Percentiles rank a stretch among this genome's conserved stretches.
phyloP scores from a whole-genome alignment of 495 filamentous ascomycete species.

The Penicilliopsis zonata region DNA sequence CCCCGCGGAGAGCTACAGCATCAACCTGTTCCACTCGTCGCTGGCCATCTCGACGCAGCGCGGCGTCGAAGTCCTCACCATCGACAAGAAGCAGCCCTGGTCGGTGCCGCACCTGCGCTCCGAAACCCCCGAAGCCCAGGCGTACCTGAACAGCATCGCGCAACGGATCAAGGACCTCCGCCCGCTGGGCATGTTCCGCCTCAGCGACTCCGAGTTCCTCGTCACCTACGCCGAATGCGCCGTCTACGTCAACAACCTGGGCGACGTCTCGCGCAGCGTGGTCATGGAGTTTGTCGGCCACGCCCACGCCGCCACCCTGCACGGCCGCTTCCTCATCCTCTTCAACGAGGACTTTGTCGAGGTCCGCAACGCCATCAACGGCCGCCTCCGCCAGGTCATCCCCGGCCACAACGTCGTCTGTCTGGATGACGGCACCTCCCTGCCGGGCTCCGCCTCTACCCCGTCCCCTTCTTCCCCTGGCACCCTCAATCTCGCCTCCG shows the following conservation, averaged over 20 bases:
- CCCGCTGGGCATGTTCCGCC: constrained; percentile 91
- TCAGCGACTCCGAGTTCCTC: constrained; percentile 85
- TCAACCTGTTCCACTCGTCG: constrained; percentile 90
- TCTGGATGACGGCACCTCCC: constrained; percentile 69
- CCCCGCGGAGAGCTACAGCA: constrained; percentile 85
- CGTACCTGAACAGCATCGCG: constrained; percentile 69
- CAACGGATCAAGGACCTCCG: constrained; percentile 64
- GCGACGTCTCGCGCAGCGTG: constrained; percentile 80
- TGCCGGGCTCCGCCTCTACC: constrained; percentile 22
- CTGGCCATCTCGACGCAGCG: constrained; percentile 83
- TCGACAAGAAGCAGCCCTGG: constrained; percentile 91
- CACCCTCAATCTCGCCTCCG: constrained; percentile 15
- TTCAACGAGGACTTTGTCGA: constrained; percentile 91
- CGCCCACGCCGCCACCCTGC: constrained; percentile 74
- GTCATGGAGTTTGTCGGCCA: constrained; percentile 97
- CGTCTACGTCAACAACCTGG: constrained; percentile 96
- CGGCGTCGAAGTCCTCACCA: constrained; percentile 90
- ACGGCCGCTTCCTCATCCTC: constrained; percentile 61
- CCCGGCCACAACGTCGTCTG: constrained; percentile 76
- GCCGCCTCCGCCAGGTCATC: constrained; percentile 85
- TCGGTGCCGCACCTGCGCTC: constrained; percentile 73
- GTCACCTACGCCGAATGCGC: constrained; percentile 91
- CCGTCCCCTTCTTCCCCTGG: constrained; percentile 16
- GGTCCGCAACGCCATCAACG: constrained; percentile 93
- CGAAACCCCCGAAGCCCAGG: constrained; percentile 34